Evolutionary conservation across 202 grass and related monocot species (phyloP).

Genomic region (Panicum virgatum): DNA sequence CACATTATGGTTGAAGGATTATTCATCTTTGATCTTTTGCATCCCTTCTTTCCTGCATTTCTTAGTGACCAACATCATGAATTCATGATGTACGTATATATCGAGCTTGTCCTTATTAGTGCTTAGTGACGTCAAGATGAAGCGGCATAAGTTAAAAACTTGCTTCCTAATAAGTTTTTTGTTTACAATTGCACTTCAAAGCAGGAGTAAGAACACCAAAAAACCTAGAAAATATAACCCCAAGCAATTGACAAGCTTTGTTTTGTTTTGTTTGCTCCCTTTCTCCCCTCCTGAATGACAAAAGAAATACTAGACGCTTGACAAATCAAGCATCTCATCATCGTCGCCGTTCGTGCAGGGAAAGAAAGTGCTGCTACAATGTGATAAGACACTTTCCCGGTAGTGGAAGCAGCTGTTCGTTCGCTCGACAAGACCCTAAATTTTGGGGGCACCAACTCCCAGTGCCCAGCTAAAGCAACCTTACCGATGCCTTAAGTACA

Average conservation of each 20-base stretch:
- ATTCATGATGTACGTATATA: neutral
- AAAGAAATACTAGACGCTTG: neutral
- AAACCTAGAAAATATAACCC: neutral
- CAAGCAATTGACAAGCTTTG: neutral
- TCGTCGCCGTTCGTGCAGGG: conserved; percentile 37
- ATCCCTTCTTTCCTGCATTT: neutral
- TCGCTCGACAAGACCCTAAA: conserved; percentile 45
- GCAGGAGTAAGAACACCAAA: too few relatives aligned
- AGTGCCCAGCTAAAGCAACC: neutral
- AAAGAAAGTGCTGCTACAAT: neutral
- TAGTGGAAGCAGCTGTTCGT: conserved; percentile 30
- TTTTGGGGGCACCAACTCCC: conserved; percentile 29
- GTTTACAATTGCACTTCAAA: too few relatives aligned
- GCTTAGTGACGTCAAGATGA: conserved; percentile 23
- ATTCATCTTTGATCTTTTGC: neutral
- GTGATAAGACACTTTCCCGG: neutral
- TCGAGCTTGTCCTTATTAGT: neutral
- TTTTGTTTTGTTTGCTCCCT: neutral
- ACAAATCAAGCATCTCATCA: conserved; percentile 10
- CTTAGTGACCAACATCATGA: conserved; percentile 31
- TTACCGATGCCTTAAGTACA: neutral
- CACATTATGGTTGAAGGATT: neutral
- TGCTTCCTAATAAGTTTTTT: neutral
- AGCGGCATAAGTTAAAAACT: neutral
- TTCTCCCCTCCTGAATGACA: neutral